These are phyloP conservation scores for Ustilago xerochloae DNA, from an alignment of 1,284 basidiomycete genomes.

Conservation along the genomic window DNA sequence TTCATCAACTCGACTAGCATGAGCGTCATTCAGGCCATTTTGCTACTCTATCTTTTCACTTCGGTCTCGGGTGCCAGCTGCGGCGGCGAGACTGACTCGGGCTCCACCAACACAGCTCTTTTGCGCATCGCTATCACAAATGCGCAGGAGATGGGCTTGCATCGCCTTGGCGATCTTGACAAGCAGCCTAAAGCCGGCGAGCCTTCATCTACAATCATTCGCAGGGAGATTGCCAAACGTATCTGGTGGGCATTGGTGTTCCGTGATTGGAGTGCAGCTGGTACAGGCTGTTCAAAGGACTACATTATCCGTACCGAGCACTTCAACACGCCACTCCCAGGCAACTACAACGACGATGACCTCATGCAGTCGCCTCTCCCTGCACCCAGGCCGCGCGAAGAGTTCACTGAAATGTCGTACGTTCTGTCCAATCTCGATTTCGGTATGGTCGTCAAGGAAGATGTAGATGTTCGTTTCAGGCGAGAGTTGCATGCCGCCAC, in stretches of 20 bases:
- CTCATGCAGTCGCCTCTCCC: conserved; percentile 51
- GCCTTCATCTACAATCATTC: conserved; percentile 45
- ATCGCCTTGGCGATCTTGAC: conserved; percentile 60
- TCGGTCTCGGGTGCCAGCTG: conserved; percentile 29
- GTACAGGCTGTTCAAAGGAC: conserved; percentile 37
- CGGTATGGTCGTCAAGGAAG: conserved; percentile 50
- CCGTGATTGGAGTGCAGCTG: conserved; percentile 56
- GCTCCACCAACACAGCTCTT: conserved; percentile 35
- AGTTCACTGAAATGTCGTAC: conserved; percentile 63
- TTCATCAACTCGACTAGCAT: conserved; percentile 55
- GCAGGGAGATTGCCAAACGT: conserved; percentile 61
- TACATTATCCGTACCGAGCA: conserved; percentile 56
- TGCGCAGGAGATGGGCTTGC: conserved; percentile 62
- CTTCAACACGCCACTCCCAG: conserved; percentile 65
- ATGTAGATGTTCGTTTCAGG: conserved; percentile 50
- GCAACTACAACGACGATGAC: conserved; percentile 65
- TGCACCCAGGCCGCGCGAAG: conserved; percentile 44
- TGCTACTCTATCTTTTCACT: conserved; percentile 47
- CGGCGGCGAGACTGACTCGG: conserved; percentile 35
- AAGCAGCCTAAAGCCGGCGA: conserved; percentile 52
- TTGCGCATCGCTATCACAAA: conserved; percentile 62
- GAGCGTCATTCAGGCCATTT: conserved; percentile 60
- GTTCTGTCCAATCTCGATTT: conserved; percentile 54
- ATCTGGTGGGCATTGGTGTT: conserved; percentile 65
- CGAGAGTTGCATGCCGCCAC: conserved; percentile 44